Conservation (phyloP, 768 basidiomycete species). For the Gloeopeniophorella convolvens region DNA sequence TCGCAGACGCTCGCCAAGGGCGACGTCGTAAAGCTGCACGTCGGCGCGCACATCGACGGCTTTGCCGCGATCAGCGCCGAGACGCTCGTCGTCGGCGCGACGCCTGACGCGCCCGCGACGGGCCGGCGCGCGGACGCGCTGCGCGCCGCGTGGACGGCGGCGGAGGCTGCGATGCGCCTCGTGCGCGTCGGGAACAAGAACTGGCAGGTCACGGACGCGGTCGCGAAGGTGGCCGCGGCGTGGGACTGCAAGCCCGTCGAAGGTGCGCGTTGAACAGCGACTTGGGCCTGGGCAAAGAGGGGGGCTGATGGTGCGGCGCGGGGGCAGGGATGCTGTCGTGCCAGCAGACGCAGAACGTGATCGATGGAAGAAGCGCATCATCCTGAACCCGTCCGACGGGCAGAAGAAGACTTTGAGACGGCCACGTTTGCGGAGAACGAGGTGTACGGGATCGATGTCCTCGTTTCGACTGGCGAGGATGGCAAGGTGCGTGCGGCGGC, state of each 20-base stretch:
- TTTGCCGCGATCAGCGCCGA: constrained; percentile 92
- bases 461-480: constrained; percentile 81
- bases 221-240: constrained; percentile 60
- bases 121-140: constrained; percentile 87
- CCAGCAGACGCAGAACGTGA: constrained; percentile 89
- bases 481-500: constrained; percentile 89
- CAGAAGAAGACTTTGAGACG: constrained; percentile 81
- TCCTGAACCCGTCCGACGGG: constrained; percentile 78
- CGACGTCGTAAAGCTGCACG: constrained; percentile 93
- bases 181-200: constrained; percentile 93
- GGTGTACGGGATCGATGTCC: constrained; percentile 91
- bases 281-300: neutral
- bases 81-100: constrained; percentile 84
- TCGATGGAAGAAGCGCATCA: constrained; percentile 94
- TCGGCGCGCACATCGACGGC: constrained; percentile 97
- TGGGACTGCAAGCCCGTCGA: constrained; percentile 93
- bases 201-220: constrained; percentile 88
- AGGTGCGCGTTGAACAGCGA: constrained; percentile 40
- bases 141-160: constrained; percentile 89
- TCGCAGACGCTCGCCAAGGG: constrained; percentile 65
- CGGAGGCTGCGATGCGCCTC: constrained; percentile 86
- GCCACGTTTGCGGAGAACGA: constrained; percentile 87
- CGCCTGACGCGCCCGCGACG: constrained; percentile 64
- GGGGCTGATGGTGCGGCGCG: constrained; percentile 10
- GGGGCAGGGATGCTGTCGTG: constrained; percentile 84